Evolutionary conservation across 805 yeast species (phyloP).

Genomic region (Ogataea paradorogensis): DNA sequence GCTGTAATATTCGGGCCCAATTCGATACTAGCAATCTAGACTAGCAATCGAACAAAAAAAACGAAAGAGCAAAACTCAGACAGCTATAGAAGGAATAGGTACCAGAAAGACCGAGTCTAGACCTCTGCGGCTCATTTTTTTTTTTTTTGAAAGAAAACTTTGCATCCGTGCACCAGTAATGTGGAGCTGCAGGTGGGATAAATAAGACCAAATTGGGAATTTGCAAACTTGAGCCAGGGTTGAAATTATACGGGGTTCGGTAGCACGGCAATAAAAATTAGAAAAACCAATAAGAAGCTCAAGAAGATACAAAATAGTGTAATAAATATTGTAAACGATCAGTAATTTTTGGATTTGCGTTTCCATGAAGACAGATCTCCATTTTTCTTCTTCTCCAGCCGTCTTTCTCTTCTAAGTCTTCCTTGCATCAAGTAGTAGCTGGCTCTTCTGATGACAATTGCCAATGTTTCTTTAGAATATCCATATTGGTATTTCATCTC

Average conservation of each 20-base stretch:
- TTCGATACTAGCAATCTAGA: too few species aligned
- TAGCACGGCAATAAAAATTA: not conserved
- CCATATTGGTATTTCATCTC: constrained; percentile 46
- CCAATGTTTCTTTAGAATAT: constrained; percentile 53
- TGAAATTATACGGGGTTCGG: constrained; percentile 1
- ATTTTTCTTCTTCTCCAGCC: constrained; percentile 41
- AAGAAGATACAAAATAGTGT: constrained; percentile 1
- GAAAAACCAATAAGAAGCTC: not conserved
- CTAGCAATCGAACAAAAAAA: too few species aligned
- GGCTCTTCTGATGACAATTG: constrained; percentile 76
- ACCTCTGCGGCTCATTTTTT: too few species aligned
- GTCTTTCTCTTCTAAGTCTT: constrained; percentile 63
- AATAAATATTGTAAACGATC: constrained; percentile 5
- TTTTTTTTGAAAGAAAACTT: too few species aligned
- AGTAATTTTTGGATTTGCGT: constrained; percentile 11
- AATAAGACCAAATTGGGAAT: not conserved
- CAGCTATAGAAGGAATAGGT: too few species aligned
- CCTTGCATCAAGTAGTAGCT: constrained; percentile 80
- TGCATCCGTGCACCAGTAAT: too few species aligned
- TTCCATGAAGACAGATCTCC: constrained; percentile 17
- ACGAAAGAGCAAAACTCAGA: too few species aligned
- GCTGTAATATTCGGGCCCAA: too few species aligned
- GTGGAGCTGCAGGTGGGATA: not conserved
- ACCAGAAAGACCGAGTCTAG: too few species aligned
- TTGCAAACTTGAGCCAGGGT: not conserved